Conservation (phyloP, 1,284 basidiomycete species). For the Pseudozyma thailandica region DNA sequence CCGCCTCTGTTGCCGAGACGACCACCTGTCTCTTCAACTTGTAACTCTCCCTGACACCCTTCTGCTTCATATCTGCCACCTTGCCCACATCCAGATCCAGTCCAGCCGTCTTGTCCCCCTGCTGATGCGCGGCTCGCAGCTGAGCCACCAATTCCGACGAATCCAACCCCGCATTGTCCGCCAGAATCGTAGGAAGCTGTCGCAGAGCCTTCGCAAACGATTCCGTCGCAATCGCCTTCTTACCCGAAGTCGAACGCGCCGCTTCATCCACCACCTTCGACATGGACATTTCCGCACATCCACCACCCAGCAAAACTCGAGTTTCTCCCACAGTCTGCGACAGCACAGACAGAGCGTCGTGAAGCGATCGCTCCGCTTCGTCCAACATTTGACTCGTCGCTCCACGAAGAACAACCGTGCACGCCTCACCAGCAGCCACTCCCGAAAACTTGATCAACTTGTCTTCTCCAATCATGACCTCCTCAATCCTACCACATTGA, state of each 20-base stretch:
- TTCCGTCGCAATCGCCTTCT: slow-evolving; percentile 95
- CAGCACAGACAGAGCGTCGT: slow-evolving; percentile 95
- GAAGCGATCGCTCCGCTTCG: slow-evolving; percentile 96
- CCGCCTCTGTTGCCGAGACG: slow-evolving; percentile 91
- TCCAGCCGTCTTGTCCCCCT: slow-evolving; percentile 84
- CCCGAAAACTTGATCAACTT: slow-evolving; percentile 99
- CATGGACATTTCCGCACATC: slow-evolving; percentile 98
- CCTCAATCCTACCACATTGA: slow-evolving; percentile 92
- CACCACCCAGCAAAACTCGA: slow-evolving; percentile 90
- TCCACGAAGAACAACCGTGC: slow-evolving; percentile 95
- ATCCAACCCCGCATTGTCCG: slow-evolving; percentile 97
- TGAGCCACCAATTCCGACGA: slow-evolving; percentile 92
- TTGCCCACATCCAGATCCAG: slow-evolving; percentile 88
- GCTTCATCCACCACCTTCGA: slow-evolving; percentile 90
- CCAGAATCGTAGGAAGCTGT: slow-evolving; percentile 89
- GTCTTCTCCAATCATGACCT: slow-evolving; percentile 99
- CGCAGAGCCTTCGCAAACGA: slow-evolving; percentile 87
- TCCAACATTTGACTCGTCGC: slow-evolving; percentile 99
- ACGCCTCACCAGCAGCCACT: slow-evolving; percentile 97
- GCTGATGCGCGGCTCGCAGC: slow-evolving; percentile 92
- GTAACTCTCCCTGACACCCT: slow-evolving; percentile 94
- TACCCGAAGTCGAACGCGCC: slow-evolving; percentile 85
- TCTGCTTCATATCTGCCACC: slow-evolving; percentile 85
- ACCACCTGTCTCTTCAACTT: slow-evolving; percentile 97
- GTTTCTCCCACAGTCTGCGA: slow-evolving; percentile 99